Evolutionary conservation across 345 rosid genomes (phyloP).

Genomic region (Limnanthes douglasii): DNA sequence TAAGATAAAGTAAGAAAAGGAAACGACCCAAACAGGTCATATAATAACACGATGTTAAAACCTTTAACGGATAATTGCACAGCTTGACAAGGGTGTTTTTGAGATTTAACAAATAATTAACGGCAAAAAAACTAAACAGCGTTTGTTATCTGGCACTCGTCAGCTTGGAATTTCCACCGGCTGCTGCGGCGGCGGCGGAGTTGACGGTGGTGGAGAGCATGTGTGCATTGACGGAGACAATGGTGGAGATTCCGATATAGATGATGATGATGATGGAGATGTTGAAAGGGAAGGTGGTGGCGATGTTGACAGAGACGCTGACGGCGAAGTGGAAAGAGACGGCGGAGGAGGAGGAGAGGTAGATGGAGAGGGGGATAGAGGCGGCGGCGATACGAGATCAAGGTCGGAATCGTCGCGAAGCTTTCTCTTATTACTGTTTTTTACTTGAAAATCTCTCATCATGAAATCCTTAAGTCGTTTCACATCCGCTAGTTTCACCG

Average conservation of each 20-base stretch:
- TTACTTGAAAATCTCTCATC: slow-evolving; percentile 18
- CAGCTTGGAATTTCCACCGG: slow-evolving; percentile 14
- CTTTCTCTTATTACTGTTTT: slow-evolving; percentile 39
- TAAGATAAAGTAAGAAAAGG: no score
- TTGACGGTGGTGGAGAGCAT: neutral
- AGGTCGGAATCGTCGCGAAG: slow-evolving; percentile 24
- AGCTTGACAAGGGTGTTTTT: no score
- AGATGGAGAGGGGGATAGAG: slow-evolving; percentile 7
- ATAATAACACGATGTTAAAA: no score
- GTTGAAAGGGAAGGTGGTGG: slow-evolving; percentile 41
- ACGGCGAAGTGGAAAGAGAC: slow-evolving; percentile 10
- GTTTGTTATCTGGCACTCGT: no score
- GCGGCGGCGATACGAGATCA: slow-evolving; percentile 14
- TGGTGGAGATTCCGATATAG: slow-evolving; percentile 10
- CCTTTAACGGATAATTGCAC: no score
- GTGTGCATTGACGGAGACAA: slow-evolving; percentile 8
- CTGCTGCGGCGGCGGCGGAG: slow-evolving; percentile 8
- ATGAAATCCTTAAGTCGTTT: slow-evolving; percentile 48
- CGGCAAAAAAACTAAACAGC: no score
- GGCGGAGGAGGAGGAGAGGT: slow-evolving; percentile 13
- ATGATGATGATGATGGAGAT: slow-evolving; percentile 15
- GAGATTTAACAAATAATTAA: no score
- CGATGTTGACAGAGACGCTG: slow-evolving; percentile 12
- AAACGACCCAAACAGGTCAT: no score
- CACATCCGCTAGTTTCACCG: slow-evolving; percentile 84